Evolutionary conservation across 31 red algal genomes (phyloP).

Genomic region (Odonthalia washingtoniensis): DNA sequence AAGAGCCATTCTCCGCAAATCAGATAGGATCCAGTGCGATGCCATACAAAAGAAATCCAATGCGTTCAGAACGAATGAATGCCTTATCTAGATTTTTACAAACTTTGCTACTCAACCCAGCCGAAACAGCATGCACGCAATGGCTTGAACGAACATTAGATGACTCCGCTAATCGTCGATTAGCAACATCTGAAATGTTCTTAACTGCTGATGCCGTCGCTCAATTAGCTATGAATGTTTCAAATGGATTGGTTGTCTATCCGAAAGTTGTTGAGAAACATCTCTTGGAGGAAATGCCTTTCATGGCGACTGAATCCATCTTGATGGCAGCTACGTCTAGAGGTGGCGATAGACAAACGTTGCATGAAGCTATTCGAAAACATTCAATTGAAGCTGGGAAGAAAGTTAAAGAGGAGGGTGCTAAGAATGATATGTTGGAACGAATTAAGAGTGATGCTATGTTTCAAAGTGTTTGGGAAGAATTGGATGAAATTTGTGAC

Average conservation of each 20-base stretch:
- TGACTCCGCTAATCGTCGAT: constrained; percentile 90
- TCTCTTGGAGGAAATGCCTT: too few relatives aligned
- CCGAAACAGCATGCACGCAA: constrained; percentile 92
- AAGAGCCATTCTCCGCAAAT: constrained; percentile 88
- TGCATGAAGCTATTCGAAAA: constrained; percentile 89
- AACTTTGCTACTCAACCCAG: constrained; percentile 80
- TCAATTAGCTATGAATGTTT: constrained; percentile 89
- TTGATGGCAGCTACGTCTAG: constrained; percentile 84
- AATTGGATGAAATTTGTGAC: constrained; percentile 63
- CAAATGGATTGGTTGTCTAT: constrained; percentile 80
- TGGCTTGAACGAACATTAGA: constrained; percentile 96
- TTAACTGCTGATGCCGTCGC: constrained; percentile 82
- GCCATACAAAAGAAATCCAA: constrained; percentile 98
- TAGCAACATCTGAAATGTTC: constrained; percentile 83
- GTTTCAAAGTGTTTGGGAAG: constrained; percentile 57
- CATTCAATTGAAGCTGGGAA: constrained; percentile 83
- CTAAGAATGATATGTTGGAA: constrained; percentile 83
- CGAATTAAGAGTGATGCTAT: constrained; percentile 54
- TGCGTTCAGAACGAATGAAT: constrained; percentile 97
- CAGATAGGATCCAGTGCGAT: constrained; percentile 96
- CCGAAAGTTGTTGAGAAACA: constrained; percentile 75
- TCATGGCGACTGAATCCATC: constrained; percentile 96
- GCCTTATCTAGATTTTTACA: constrained; percentile 84
- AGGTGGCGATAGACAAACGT: constrained; percentile 84
- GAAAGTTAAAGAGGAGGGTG: constrained; percentile 80